phyloP scores from a whole-genome alignment of 768 basidiomycete genomes.

The Phallus indusiatus region DNA sequence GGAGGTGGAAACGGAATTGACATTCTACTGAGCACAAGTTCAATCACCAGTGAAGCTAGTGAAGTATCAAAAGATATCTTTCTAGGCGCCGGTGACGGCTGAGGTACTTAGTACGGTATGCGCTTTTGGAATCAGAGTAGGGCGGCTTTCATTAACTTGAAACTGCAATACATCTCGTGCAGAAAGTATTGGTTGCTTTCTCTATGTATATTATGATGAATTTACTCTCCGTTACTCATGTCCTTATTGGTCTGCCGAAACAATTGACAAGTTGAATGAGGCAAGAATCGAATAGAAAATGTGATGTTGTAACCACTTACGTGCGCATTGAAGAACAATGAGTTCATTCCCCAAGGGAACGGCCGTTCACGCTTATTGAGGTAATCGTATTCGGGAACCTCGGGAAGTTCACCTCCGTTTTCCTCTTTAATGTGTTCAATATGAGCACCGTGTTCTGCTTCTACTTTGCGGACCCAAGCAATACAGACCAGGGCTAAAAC shows the following conservation, averaged over 20 bases:
- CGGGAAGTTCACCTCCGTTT: constrained; percentile 64
- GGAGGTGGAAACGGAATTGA: constrained; percentile 2
- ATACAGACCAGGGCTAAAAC: constrained; percentile 21
- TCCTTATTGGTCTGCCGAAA: constrained; percentile 2
- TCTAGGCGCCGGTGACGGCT: too few species aligned
- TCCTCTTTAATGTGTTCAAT: constrained; percentile 59
- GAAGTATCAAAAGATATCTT: too few species aligned
- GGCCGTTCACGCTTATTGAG: constrained; percentile 69
- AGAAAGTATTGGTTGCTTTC: not conserved
- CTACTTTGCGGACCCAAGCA: constrained; percentile 41
- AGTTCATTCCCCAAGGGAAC: constrained; percentile 81
- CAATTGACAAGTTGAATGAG: not conserved
- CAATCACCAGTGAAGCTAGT: too few species aligned
- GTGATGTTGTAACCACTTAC: constrained; percentile 30
- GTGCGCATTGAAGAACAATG: constrained; percentile 70
- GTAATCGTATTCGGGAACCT: constrained; percentile 64
- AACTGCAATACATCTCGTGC: not conserved
- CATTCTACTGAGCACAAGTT: not conserved
- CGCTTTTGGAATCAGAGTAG: too few species aligned
- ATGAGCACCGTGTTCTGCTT: constrained; percentile 62
- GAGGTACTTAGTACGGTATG: too few species aligned
- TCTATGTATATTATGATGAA: not conserved
- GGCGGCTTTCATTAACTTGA: not conserved
- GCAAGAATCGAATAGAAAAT: constrained; percentile 6
- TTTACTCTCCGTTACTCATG: not conserved